Evolutionary conservation across 306 rosid genomes (phyloP).

Genomic region (Potentilla sterilis): DNA sequence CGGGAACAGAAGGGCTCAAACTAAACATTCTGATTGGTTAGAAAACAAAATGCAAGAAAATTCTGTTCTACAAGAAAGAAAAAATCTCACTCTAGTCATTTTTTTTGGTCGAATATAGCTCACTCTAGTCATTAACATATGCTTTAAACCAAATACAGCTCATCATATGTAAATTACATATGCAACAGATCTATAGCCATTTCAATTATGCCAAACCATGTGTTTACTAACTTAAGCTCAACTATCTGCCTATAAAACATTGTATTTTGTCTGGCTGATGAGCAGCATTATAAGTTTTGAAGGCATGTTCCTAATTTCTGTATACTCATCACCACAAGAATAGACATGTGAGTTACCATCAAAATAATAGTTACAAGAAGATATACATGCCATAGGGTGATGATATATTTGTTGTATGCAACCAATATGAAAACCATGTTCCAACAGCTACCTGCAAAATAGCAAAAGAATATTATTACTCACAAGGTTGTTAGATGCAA

Average conservation of each 20-base stretch:
- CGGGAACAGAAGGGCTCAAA: neutral
- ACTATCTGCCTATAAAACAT: neutral
- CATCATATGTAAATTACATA: neutral
- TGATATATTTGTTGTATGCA: conserved; percentile 61
- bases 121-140: neutral
- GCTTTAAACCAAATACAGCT: neutral
- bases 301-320: conserved; percentile 25
- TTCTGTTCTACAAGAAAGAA: neutral
- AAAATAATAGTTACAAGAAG: conserved; percentile 84
- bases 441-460: conserved; percentile 79
- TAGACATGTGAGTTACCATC: conserved; percentile 90
- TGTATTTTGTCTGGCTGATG: neutral
- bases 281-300: neutral
- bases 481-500: conserved; percentile 3
- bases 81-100: neutral
- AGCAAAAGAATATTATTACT: conserved; percentile 26
- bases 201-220: neutral
- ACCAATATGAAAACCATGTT: conserved; percentile 80
- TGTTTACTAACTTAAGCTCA: neutral
- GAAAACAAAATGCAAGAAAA: no score
- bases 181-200: neutral
- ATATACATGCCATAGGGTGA: conserved; percentile 99
- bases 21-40: neutral
- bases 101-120: neutral
- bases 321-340: conserved; percentile 35